These are phyloP conservation scores for Fusarium falciforme DNA, from an alignment of 2,329 filamentous ascomycete genomes.

Conservation along the genomic window DNA sequence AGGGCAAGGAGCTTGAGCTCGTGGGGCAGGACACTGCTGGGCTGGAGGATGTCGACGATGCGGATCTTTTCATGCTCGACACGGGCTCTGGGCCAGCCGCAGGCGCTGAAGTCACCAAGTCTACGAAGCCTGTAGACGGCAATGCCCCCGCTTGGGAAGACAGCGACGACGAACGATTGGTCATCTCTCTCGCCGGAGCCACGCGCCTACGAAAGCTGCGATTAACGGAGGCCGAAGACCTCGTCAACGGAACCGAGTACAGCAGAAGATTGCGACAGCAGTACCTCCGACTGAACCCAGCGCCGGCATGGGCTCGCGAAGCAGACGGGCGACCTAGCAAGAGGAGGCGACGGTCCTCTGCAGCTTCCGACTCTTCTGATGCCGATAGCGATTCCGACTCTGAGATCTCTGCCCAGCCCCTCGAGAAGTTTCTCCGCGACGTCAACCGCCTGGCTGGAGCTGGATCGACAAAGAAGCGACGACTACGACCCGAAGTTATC, in stretches of 20 bases:
- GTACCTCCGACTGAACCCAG: slow-evolving; percentile 70
- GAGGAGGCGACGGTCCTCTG: slow-evolving; percentile 64
- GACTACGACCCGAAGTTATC: slow-evolving; percentile 86
- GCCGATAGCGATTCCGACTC: slow-evolving; percentile 69
- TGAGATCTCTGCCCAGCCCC: slow-evolving; percentile 76
- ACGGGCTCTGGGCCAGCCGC: slow-evolving; percentile 62
- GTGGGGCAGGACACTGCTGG: slow-evolving; percentile 60
- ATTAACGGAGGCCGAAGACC: slow-evolving; percentile 82
- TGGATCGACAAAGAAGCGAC: slow-evolving; percentile 69
- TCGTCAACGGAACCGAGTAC: slow-evolving; percentile 90
- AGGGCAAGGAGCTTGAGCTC: slow-evolving; percentile 48
- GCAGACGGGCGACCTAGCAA: slow-evolving; percentile 63
- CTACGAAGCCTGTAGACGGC: slow-evolving; percentile 39
- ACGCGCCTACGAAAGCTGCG: slow-evolving; percentile 85
- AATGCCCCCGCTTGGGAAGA: slow-evolving; percentile 84
- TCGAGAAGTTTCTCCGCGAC: slow-evolving; percentile 83
- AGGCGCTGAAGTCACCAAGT: slow-evolving; percentile 47
- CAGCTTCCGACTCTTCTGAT: slow-evolving; percentile 61
- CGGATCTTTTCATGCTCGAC: slow-evolving; percentile 88
- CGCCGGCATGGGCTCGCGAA: slow-evolving; percentile 69
- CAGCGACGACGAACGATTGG: slow-evolving; percentile 91
- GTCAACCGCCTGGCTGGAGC: slow-evolving; percentile 72
- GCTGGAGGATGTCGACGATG: slow-evolving; percentile 76
- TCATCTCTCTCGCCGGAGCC: slow-evolving; percentile 82
- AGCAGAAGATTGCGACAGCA: slow-evolving; percentile 82